phyloP scores from a whole-genome alignment of 169 alveolate species.

The Nephromyces sp. region DNA sequence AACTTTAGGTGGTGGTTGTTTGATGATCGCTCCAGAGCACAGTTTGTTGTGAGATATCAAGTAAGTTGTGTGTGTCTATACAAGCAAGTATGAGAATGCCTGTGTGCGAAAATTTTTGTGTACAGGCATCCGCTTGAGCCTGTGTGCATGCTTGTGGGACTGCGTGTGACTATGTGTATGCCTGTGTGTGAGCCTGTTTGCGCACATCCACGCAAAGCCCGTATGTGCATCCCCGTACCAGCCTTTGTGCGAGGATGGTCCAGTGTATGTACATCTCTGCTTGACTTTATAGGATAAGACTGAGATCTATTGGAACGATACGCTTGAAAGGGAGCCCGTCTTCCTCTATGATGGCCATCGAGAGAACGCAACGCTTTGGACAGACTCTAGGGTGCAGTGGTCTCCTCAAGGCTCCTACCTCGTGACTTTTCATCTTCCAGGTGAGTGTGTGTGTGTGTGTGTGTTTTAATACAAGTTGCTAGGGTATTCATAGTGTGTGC shows the following conservation, averaged over 20 bases:
- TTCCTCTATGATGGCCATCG: conserved; percentile 66
- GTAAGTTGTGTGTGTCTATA: conserved; percentile 16
- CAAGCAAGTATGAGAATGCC: too few species aligned
- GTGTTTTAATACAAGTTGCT: neutral
- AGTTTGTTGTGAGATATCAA: conserved; percentile 70
- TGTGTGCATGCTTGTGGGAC: too few species aligned
- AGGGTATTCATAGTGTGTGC: too few species aligned
- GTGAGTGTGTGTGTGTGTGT: conserved; percentile 32
- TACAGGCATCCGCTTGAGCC: too few species aligned
- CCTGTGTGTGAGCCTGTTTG: neutral
- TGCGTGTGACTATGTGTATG: too few species aligned
- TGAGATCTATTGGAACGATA: conserved; percentile 76
- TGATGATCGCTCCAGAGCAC: conserved; percentile 68
- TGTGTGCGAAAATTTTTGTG: too few species aligned
- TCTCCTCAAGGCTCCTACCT: conserved; percentile 77
- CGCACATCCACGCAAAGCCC: neutral
- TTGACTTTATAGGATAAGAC: conserved; percentile 43
- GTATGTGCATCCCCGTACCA: conserved; percentile 1
- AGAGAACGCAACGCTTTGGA: conserved; percentile 74
- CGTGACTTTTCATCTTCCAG: conserved; percentile 75
- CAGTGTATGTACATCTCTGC: neutral
- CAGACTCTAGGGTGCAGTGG: conserved; percentile 79
- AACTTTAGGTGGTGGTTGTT: conserved; percentile 70
- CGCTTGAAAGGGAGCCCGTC: conserved; percentile 66
- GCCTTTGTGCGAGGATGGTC: conserved; percentile 1